Conservation (phyloP, 176 grass and related monocot species). For the Puya raimondii region DNA sequence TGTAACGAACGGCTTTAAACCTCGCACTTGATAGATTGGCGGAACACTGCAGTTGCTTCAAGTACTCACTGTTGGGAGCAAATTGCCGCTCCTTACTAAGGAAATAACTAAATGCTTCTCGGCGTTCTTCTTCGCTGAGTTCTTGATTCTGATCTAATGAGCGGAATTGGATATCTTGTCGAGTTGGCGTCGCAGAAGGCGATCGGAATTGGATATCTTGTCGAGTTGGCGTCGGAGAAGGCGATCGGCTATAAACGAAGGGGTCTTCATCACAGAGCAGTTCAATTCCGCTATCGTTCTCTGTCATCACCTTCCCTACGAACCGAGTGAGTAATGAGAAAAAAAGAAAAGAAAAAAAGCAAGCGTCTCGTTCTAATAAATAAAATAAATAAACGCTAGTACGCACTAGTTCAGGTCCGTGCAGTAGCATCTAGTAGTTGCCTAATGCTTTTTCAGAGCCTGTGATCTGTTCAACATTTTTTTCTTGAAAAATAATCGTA, state of each 20-base stretch:
- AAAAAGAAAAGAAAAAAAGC: too few relatives aligned
- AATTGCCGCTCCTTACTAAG: constrained; percentile 34
- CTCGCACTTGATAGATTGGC: constrained; percentile 24
- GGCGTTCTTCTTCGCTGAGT: background rate
- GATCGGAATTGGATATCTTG: background rate
- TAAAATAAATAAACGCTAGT: too few relatives aligned
- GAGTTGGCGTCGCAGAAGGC: background rate
- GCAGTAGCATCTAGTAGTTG: too few relatives aligned
- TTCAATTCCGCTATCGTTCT: background rate
- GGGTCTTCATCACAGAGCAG: constrained; percentile 61
- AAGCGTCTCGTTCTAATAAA: too few relatives aligned
- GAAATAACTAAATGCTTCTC: constrained; percentile 15
- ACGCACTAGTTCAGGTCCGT: too few relatives aligned
- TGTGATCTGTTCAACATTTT: too few relatives aligned
- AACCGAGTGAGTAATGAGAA: too few relatives aligned
- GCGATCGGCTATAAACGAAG: constrained; percentile 14
- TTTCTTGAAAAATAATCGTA: background rate
- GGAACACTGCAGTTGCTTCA: constrained; percentile 11
- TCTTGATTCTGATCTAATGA: background rate
- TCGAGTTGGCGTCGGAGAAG: background rate
- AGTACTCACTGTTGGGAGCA: constrained; percentile 27
- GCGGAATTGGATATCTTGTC: too few relatives aligned
- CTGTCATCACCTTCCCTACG: background rate
- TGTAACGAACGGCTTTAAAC: constrained; percentile 40
- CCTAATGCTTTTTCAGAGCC: too few relatives aligned